These are phyloP conservation scores for Botrytis paeoniae DNA, from an alignment of 2,329 filamentous ascomycete genomes.

Conservation along the genomic window DNA sequence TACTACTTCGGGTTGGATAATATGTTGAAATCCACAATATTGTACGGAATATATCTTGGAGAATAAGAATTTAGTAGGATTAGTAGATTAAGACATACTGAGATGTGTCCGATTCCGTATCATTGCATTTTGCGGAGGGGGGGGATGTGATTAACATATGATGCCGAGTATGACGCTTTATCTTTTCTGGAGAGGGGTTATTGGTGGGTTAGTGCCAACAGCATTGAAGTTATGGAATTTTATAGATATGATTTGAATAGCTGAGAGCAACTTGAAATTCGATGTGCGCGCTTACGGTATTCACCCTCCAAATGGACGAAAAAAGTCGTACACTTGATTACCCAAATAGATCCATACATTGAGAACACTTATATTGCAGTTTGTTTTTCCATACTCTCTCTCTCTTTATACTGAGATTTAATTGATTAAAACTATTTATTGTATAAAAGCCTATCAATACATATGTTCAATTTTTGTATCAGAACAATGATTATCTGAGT, in stretches of 20 bases:
- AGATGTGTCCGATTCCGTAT: neutral
- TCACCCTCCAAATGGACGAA: neutral
- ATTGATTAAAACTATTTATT: neutral
- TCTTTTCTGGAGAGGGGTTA: neutral
- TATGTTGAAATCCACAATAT: neutral
- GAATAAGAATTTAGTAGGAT: neutral
- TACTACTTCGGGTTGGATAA: neutral
- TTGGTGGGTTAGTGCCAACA: neutral
- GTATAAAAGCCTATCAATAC: neutral
- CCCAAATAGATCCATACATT: neutral
- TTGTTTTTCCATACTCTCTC: neutral
- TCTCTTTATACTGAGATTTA: neutral
- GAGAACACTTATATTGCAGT: neutral
- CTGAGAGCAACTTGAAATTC: neutral
- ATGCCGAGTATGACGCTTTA: neutral
- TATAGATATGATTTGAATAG: neutral
- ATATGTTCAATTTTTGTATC: neutral
- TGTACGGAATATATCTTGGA: neutral
- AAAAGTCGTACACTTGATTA: neutral
- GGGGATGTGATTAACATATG: neutral
- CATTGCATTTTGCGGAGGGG: neutral
- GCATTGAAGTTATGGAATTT: neutral
- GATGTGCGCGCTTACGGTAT: neutral
- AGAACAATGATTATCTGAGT: neutral
- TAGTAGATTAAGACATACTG: neutral